phyloP scores from a whole-genome alignment of 2,329 filamentous ascomycete genomes.

The Escovopsis weberi region DNA sequence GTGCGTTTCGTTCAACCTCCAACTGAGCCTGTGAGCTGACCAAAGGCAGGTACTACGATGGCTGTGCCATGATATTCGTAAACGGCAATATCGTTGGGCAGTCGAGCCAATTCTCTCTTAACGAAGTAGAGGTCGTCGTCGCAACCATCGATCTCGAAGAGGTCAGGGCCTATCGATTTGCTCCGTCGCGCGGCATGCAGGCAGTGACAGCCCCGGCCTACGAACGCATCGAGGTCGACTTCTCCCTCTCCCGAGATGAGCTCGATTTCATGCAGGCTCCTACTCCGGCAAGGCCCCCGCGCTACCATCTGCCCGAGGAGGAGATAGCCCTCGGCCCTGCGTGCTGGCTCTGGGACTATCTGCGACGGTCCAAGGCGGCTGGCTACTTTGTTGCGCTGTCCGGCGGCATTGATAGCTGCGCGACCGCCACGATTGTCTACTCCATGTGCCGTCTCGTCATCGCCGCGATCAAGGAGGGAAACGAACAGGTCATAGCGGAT shows the following conservation, averaged over 20 bases:
- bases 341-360: conserved; percentile 53
- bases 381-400: conserved; percentile 43
- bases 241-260: conserved; percentile 15
- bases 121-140: conserved; percentile 51
- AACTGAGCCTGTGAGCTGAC: not conserved
- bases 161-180: conserved; percentile 27
- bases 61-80: conserved; percentile 22
- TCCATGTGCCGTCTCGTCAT: conserved; percentile 42
- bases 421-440: conserved; percentile 22
- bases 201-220: conserved; percentile 7
- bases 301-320: conserved; percentile 48
- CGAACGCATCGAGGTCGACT: conserved; percentile 8
- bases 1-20: conserved; percentile 11
- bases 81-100: conserved; percentile 51
- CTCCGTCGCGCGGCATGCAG: conserved; percentile 5
- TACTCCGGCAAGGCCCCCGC: conserved; percentile 26
- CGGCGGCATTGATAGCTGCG: conserved; percentile 43
- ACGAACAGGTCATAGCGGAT: conserved; percentile 13
- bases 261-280: conserved; percentile 24
- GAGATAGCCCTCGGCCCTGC: conserved; percentile 52
- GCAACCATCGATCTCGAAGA: conserved; percentile 59
- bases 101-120: conserved; percentile 45
- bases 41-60: conserved; percentile 27
- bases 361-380: conserved; percentile 32
- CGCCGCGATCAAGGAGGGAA: conserved; percentile 28